Evolutionary conservation across 345 rosid species (phyloP).

Genomic region (Eutrema yunnanense): DNA sequence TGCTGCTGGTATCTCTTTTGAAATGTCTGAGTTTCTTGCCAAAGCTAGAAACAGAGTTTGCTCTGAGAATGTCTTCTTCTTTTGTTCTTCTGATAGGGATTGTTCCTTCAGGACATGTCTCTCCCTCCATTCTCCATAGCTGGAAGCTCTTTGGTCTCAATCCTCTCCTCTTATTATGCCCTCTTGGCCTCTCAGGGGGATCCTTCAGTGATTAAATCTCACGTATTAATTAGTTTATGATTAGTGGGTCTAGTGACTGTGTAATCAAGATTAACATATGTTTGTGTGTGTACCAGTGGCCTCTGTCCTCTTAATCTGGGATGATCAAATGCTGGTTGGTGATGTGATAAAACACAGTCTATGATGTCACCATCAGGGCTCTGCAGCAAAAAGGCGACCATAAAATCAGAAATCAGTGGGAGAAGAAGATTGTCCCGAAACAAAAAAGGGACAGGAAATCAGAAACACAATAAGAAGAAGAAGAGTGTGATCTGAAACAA

Average conservation of each 20-base stretch:
- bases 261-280: background rate
- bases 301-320: constrained; percentile 65
- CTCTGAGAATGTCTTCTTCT: constrained; percentile 75
- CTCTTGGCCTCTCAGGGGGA: constrained; percentile 70
- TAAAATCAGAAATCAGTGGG: background rate
- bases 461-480: background rate
- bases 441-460: background rate
- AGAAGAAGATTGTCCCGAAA: background rate
- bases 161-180: constrained; percentile 33
- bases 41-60: constrained; percentile 53
- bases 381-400: constrained; percentile 40
- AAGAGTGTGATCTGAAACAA: background rate
- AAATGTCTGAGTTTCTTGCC: constrained; percentile 66
- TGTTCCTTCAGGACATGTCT: constrained; percentile 83
- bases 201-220: constrained; percentile 40
- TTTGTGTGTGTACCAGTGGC: constrained; percentile 51
- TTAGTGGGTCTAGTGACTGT: background rate
- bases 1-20: constrained; percentile 72
- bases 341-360: constrained; percentile 77
- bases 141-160: constrained; percentile 51
- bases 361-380: constrained; percentile 85
- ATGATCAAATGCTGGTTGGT: constrained; percentile 95
- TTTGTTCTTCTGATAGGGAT: constrained; percentile 89
- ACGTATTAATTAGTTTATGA: background rate
- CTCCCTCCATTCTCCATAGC: constrained; percentile 73